Evolutionary conservation across 805 yeast species (phyloP).

Genomic region (Candida anglica): DNA sequence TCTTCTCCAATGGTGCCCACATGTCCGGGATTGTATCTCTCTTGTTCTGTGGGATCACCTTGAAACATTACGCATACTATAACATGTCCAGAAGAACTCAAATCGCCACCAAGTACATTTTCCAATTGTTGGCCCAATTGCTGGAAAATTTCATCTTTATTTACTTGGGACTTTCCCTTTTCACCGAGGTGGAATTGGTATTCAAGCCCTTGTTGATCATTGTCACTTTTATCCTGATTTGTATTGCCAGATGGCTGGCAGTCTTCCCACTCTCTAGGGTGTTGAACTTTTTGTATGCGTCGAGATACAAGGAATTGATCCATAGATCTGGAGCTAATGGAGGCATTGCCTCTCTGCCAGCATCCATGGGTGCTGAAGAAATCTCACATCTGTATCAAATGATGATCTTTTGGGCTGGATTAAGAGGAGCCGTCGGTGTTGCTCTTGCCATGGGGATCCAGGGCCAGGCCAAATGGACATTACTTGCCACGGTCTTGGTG

Average conservation of each 20-base stretch:
- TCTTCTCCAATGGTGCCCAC: constrained; percentile 97
- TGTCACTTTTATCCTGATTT: constrained; percentile 83
- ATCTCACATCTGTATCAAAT: constrained; percentile 93
- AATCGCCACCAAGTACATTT: constrained; percentile 90
- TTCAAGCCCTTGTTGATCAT: constrained; percentile 92
- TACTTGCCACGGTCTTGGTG: constrained; percentile 91
- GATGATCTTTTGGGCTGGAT: constrained; percentile 99
- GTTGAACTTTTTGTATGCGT: constrained; percentile 72
- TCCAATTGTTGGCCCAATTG: constrained; percentile 89
- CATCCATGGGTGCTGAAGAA: constrained; percentile 61
- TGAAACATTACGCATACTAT: constrained; percentile 94
- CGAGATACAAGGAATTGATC: constrained; percentile 45
- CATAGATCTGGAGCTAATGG: constrained; percentile 26
- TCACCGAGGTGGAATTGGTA: constrained; percentile 93
- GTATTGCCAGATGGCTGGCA: constrained; percentile 95
- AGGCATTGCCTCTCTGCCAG: constrained; percentile 36
- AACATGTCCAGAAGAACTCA: constrained; percentile 98
- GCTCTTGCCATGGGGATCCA: constrained; percentile 97
- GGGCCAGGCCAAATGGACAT: constrained; percentile 85
- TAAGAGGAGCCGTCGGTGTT: constrained; percentile 98
- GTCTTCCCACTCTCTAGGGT: constrained; percentile 89
- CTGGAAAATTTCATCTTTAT: constrained; percentile 97
- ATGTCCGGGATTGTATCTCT: constrained; percentile 98
- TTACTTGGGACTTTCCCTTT: constrained; percentile 87
- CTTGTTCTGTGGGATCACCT: constrained; percentile 91